Percentiles rank a stretch among this genome's conserved stretches.
Conservation (phyloP, 305 asterid species). For the Fraxinus greggii region DNA sequence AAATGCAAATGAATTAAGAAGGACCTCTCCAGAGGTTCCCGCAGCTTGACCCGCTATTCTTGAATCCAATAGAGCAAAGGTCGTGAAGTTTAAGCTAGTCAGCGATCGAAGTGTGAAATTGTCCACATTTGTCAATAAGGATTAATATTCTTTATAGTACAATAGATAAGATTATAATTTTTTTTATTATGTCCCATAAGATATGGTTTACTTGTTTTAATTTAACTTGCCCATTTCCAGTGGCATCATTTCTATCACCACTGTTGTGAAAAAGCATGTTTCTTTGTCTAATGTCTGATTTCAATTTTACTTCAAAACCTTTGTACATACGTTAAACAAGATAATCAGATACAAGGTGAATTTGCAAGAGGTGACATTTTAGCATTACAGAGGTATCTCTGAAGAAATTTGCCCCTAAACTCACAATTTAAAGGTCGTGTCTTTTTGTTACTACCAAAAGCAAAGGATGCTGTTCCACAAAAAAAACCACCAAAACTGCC, state of each 20-base stretch:
- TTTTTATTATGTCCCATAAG: background rate
- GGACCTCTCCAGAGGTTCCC: background rate
- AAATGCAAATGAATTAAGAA: background rate
- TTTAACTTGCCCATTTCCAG: background rate
- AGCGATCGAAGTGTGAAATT: too few relatives aligned
- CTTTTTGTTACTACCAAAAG: background rate
- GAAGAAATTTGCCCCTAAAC: background rate
- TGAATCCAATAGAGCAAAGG: background rate
- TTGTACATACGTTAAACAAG: background rate
- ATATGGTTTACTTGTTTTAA: background rate
- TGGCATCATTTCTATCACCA: background rate
- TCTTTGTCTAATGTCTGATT: background rate
- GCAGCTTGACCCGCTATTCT: background rate
- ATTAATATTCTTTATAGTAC: background rate
- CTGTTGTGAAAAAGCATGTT: background rate
- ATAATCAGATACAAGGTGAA: background rate
- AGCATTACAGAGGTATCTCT: background rate
- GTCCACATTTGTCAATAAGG: background rate
- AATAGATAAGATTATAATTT: background rate
- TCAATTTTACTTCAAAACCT: background rate
- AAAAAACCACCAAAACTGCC: slow-evolving; percentile 19
- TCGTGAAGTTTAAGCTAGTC: background rate
- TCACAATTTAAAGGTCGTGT: background rate
- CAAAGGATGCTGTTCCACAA: background rate
- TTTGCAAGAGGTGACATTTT: background rate